Conservation (phyloP, 1,284 basidiomycete species). For the Malassezia equina region DNA sequence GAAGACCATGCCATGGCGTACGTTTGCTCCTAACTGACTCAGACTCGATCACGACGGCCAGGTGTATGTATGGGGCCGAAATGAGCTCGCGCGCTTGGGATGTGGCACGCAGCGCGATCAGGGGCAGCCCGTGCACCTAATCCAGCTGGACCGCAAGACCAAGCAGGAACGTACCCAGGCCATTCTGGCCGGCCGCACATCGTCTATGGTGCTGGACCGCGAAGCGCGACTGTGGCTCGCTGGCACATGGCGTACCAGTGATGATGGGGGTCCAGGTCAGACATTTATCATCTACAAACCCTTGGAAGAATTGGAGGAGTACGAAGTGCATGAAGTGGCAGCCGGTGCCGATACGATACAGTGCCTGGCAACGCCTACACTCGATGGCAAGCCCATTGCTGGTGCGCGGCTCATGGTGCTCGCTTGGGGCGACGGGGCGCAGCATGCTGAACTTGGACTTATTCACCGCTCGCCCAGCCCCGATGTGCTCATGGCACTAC, state of each 20-base stretch:
- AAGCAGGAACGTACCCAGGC: constrained; percentile 57
- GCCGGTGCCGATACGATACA: constrained; percentile 87
- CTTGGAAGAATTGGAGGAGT: constrained; percentile 37
- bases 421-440: constrained; percentile 66
- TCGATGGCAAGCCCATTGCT: constrained; percentile 48
- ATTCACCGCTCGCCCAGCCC: constrained; percentile 61
- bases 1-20: constrained; percentile 75
- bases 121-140: constrained; percentile 34
- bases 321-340: constrained; percentile 51
- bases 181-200: constrained; percentile 71
- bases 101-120: constrained; percentile 70
- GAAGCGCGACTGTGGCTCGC: constrained; percentile 65
- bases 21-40: constrained; percentile 51
- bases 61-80: constrained; percentile 58
- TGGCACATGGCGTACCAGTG: constrained; percentile 73
- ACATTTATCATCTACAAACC: constrained; percentile 32
- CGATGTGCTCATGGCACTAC: constrained; percentile 67
- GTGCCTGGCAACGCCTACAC: constrained; percentile 52
- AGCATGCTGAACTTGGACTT: constrained; percentile 69
- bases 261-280: constrained; percentile 59
- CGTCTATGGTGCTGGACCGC: constrained; percentile 70
- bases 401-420: constrained; percentile 51
- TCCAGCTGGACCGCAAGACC: constrained; percentile 51
- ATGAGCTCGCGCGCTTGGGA: constrained; percentile 51
- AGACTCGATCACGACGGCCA: constrained; percentile 59